Base-by-base conservation (phyloP, 129 eudicot genomes). In the Flaveria ramosissima region DNA sequence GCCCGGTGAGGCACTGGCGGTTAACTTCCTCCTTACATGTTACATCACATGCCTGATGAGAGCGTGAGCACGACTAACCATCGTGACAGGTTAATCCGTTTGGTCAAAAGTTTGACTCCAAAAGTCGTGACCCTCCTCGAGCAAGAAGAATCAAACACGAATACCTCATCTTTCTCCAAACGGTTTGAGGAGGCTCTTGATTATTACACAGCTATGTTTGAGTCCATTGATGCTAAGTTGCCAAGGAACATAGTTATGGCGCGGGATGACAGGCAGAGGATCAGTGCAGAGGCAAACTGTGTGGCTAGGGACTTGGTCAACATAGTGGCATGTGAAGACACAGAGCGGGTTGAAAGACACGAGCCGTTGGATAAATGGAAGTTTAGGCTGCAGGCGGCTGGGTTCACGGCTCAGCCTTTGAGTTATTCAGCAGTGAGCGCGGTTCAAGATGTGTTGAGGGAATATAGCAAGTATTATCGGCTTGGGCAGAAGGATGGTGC, bases 21-120 rank as follows among this genome's bases (percentile, higher is more conserved):
- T 87, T 42, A 86, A 83, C 76, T 83, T 86, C 26, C 90, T n/a
- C 90, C 90, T 1, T 86, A 83, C 82, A 74, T 86, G 90, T 68
- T 88, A 52, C 92, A 88, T 68, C 92, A 85, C 80, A 88, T 88
- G 92, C 92, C 92, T 15, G 92, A 88, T n/a, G 92, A 88, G 67
- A 83, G 89, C 8, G 92, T 88, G 52, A 83, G 85, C 89, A 83
- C 84, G 19, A 63, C 41, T 2, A 88, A 88, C 72, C 92, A 88
- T 23, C 82, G 92, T 7, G 89, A 88, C 80, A 83, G 87, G 59
- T 76, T 88, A 4, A 76, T 88, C 46, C 78, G 92, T 27, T 66
- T 85, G 59, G 80, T 88, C 39, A 88, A 85, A 84, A 24, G 72
- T 24, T 71, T 88, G 63, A 69, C 57, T 1, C 92, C 92, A 11